Conservation (phyloP, 140 eudicot genomes). For the Erigeron philadelphicus region DNA sequence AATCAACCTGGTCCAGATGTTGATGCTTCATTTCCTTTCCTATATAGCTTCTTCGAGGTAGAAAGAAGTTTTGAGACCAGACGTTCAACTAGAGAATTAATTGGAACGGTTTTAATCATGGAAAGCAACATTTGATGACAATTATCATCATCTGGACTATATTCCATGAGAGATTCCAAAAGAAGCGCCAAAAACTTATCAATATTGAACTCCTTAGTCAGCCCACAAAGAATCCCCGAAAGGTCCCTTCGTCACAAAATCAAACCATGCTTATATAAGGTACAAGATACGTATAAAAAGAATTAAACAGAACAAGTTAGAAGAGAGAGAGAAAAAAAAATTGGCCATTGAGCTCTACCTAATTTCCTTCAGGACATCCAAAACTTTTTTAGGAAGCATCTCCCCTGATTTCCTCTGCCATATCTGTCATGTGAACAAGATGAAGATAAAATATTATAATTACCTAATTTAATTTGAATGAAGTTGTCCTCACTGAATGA, state of each 20-base stretch:
- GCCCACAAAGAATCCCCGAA: constrained; percentile 48
- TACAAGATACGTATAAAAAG: neutral
- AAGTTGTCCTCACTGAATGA: constrained; percentile 8
- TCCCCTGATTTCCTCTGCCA: constrained; percentile 65
- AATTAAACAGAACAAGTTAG: neutral
- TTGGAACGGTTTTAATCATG: constrained; percentile 47
- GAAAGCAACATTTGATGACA: constrained; percentile 49
- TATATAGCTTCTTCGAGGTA: constrained; percentile 40
- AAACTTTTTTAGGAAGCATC: constrained; percentile 70
- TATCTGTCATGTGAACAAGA: constrained; percentile 36
- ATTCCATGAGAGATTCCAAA: constrained; percentile 65
- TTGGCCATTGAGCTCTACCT: constrained; percentile 32
- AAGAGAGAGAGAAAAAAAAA: neutral
- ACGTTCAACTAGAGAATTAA: constrained; percentile 37
- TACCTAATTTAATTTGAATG: neutral
- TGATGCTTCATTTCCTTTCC: constrained; percentile 35
- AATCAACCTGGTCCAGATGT: constrained; percentile 50
- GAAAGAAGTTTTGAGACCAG: constrained; percentile 56
- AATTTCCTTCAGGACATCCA: constrained; percentile 56
- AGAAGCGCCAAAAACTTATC: constrained; percentile 63
- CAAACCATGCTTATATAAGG: constrained; percentile 20
- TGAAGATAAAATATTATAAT: neutral
- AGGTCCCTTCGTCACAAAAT: constrained; percentile 53
- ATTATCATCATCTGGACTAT: constrained; percentile 50
- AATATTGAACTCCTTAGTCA: constrained; percentile 67